Conservation (phyloP, 768 basidiomycete species). For the Tulasnella sp. region DNA sequence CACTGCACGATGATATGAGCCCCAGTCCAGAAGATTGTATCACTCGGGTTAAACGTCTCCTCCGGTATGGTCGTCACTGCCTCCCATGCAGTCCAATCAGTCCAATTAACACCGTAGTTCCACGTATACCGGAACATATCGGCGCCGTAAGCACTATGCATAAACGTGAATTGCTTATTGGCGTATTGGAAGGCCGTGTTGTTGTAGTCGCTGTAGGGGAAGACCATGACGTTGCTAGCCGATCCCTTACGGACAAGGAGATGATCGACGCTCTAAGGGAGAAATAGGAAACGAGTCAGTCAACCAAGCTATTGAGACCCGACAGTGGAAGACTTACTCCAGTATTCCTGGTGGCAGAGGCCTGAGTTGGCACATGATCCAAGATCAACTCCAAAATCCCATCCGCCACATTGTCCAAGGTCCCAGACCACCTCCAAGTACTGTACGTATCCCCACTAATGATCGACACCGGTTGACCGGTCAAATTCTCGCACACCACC, state of each 20-base stretch:
- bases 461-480: slow-evolving; percentile 37
- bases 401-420: slow-evolving; percentile 63
- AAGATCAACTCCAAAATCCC: slow-evolving; percentile 71
- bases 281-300: background rate
- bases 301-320: background rate
- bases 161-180: slow-evolving; percentile 60
- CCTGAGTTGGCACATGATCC: slow-evolving; percentile 40
- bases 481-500: slow-evolving; percentile 39
- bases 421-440: slow-evolving; percentile 63
- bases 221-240: slow-evolving; percentile 71
- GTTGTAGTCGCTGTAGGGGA: slow-evolving; percentile 73
- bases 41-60: slow-evolving; percentile 37
- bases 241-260: slow-evolving; percentile 73
- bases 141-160: slow-evolving; percentile 76
- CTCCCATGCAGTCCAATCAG: slow-evolving; percentile 71
- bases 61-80: slow-evolving; percentile 53
- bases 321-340: slow-evolving; percentile 36
- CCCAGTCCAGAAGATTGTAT: slow-evolving; percentile 60
- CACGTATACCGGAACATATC: slow-evolving; percentile 79
- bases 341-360: slow-evolving; percentile 36
- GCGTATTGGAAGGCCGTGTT: slow-evolving; percentile 34
- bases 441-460: slow-evolving; percentile 50
- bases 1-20: slow-evolving; percentile 85
- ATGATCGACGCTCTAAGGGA: slow-evolving; percentile 52
- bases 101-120: slow-evolving; percentile 81